Percentiles rank a stretch among this genome's conserved stretches.
Evolutionary conservation across 2,329 filamentous ascomycete genomes (phyloP).

Genomic region (Trichophaea hybrida): DNA sequence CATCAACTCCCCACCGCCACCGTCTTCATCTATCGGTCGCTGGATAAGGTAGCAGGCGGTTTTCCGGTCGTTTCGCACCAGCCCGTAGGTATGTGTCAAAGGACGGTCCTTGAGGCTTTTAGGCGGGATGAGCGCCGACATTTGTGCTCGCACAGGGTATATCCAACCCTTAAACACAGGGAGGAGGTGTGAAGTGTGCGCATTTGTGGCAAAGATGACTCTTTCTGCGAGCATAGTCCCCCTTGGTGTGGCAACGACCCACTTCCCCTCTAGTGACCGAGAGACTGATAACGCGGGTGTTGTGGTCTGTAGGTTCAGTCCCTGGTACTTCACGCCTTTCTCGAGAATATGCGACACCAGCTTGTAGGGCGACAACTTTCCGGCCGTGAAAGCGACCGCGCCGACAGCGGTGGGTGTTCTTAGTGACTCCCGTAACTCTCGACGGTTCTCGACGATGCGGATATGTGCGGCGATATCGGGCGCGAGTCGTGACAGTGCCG

Average conservation of each 20-base stretch:
- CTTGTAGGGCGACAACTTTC: constrained; percentile 71
- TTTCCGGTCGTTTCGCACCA: constrained; percentile 39
- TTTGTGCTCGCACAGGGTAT: constrained; percentile 61
- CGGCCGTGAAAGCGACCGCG: constrained; percentile 53
- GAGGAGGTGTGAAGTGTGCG: constrained; percentile 62
- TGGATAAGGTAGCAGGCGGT: constrained; percentile 63
- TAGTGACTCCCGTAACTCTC: constrained; percentile 37
- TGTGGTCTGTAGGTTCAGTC: constrained; percentile 60
- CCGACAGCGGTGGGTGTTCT: constrained; percentile 45
- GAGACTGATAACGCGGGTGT: constrained; percentile 43
- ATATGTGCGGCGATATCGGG: constrained; percentile 43
- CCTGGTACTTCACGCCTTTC: constrained; percentile 36
- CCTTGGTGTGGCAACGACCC: constrained; percentile 52
- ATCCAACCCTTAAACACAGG: constrained; percentile 56
- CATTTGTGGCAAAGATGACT: constrained; percentile 70
- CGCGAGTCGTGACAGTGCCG: constrained; percentile 36
- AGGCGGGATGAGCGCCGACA: constrained; percentile 51
- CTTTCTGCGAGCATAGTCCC: constrained; percentile 49
- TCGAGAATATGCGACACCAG: constrained; percentile 59
- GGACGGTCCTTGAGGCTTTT: constrained; percentile 28
- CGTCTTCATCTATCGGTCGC: constrained; percentile 38
- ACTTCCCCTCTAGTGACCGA: constrained; percentile 30
- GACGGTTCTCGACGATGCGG: constrained; percentile 26
- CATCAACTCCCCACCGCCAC: constrained; percentile 44
- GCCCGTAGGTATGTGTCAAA: constrained; percentile 48